A percentile compares a stretch with the other conserved stretches of the same genome.
Evolutionary conservation across 768 basidiomycete species (phyloP).

Genomic region (Lentinula boryana): DNA sequence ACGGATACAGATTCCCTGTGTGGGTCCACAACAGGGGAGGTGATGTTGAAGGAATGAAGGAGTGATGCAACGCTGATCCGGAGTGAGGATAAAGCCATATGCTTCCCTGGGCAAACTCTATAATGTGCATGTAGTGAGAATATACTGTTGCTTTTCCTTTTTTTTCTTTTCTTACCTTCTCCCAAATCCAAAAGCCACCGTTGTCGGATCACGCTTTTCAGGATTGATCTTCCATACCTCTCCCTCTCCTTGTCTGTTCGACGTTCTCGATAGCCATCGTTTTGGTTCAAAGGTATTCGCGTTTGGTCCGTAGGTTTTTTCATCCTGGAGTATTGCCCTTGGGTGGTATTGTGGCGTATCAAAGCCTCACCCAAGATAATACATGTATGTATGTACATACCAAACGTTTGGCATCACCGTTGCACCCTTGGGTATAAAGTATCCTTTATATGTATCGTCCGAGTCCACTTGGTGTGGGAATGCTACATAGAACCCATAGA

Average conservation of each 20-base stretch:
- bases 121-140: neutral
- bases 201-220: neutral
- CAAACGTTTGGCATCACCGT: constrained; percentile 30
- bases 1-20: constrained; percentile 15
- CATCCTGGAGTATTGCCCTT: neutral
- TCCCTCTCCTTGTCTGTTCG: neutral
- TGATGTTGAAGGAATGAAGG: constrained; percentile 24
- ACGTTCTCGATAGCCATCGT: neutral
- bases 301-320: neutral
- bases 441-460: constrained; percentile 23
- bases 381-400: constrained; percentile 9
- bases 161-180: neutral
- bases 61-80: constrained; percentile 24
- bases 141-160: too few relatives aligned
- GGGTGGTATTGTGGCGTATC: neutral
- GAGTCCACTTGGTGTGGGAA: constrained; percentile 26
- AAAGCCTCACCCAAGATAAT: neutral
- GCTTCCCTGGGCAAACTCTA: constrained; percentile 24
- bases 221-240: neutral
- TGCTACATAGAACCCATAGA: neutral
- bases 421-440: constrained; percentile 26
- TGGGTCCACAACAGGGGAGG: constrained; percentile 17
- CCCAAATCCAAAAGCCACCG: neutral
- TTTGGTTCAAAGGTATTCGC: neutral
- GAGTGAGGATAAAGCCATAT: constrained; percentile 20